phyloP scores from a whole-genome alignment of 208 protist species.

The Crithidia expoeki region DNA sequence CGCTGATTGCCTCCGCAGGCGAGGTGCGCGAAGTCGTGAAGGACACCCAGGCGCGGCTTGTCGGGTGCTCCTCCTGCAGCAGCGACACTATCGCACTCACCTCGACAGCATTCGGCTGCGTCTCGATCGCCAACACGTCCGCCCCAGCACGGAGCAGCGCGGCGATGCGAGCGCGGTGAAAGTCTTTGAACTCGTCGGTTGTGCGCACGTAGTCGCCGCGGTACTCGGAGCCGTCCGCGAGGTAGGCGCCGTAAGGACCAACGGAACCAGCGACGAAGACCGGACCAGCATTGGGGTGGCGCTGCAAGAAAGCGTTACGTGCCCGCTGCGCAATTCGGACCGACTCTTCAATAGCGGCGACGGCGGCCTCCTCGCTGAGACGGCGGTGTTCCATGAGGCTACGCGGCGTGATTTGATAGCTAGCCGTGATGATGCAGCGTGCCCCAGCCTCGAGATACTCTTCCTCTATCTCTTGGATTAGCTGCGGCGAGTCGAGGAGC shows the following conservation, averaged over 20 bases:
- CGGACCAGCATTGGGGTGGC: constrained; percentile 10
- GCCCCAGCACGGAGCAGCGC: constrained; percentile 49
- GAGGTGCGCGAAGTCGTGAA: constrained; percentile 41
- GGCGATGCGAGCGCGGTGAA: constrained; percentile 57
- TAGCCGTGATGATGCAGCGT: constrained; percentile 67
- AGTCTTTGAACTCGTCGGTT: constrained; percentile 41
- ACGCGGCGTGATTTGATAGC: constrained; percentile 60
- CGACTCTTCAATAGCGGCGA: constrained; percentile 39
- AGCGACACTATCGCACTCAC: constrained; percentile 52
- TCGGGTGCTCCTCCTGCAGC: constrained; percentile 55
- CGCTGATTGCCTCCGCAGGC: constrained; percentile 33
- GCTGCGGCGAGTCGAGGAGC: constrained; percentile 43
- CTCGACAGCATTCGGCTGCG: constrained; percentile 52
- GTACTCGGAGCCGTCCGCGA: constrained; percentile 69
- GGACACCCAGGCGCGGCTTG: constrained; percentile 46
- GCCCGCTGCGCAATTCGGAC: constrained; percentile 45
- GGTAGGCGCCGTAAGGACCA: constrained; percentile 70
- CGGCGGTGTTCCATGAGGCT: constrained; percentile 45
- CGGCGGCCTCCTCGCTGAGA: constrained; percentile 34
- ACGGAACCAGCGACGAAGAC: constrained; percentile 69
- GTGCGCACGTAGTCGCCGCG: constrained; percentile 47
- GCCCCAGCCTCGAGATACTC: constrained; percentile 48
- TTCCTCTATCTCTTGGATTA: constrained; percentile 40
- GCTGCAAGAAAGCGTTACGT: constrained; percentile 16
- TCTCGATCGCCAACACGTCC: constrained; percentile 73